Evolutionary conservation across 1,284 basidiomycete species (phyloP).

Genomic region (Singerocomus rubriflavus): DNA sequence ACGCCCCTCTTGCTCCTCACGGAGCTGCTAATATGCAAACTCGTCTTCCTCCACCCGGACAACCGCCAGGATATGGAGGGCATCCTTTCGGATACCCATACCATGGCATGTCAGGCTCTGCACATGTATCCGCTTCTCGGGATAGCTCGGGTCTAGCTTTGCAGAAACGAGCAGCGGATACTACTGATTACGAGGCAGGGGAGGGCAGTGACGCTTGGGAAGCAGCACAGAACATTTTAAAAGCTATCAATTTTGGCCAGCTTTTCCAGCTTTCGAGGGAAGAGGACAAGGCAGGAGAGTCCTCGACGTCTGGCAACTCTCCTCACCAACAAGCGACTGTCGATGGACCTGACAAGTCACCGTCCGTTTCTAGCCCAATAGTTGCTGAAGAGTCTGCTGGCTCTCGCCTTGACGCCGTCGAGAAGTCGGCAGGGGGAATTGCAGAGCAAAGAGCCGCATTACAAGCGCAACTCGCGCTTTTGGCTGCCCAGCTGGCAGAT

Average conservation of each 20-base stretch:
- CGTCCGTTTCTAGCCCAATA: neutral
- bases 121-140: neutral
- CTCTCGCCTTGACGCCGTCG: neutral
- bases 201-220: slow-evolving; percentile 63
- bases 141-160: slow-evolving; percentile 2
- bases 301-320: slow-evolving; percentile 7
- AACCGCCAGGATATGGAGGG: slow-evolving; percentile 29
- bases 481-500: slow-evolving; percentile 62
- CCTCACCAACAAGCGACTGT: neutral
- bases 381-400: slow-evolving; percentile 1
- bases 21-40: slow-evolving; percentile 30
- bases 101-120: slow-evolving; percentile 14
- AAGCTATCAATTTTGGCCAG: slow-evolving; percentile 68
- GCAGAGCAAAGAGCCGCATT: slow-evolving; percentile 52
- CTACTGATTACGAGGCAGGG: slow-evolving; percentile 34
- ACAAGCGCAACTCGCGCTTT: slow-evolving; percentile 59
- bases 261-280: slow-evolving; percentile 43
- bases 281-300: slow-evolving; percentile 26
- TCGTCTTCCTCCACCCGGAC: slow-evolving; percentile 29
- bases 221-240: slow-evolving; percentile 72
- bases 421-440: slow-evolving; percentile 18
- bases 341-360: slow-evolving; percentile 6
- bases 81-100: slow-evolving; percentile 29
- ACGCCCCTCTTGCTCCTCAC: slow-evolving; percentile 47
- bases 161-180: slow-evolving; percentile 16